Base-by-base conservation (phyloP, 768 basidiomycete species). In the Hysterangium stoloniferum region DNA sequence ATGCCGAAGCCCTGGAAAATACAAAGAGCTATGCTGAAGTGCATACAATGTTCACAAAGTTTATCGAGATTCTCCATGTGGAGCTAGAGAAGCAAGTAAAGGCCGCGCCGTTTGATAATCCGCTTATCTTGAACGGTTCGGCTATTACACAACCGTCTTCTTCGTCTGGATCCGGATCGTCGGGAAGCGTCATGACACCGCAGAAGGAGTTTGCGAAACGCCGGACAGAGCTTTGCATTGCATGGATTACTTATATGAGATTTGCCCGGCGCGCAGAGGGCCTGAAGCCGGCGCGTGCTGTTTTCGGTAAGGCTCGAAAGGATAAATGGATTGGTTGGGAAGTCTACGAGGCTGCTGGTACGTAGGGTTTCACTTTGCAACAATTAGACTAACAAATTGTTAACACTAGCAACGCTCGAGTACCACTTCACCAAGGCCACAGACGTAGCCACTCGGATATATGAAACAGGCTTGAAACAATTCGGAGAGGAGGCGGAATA, bases 331-430 rank as follows among this genome's bases (percentile, higher is more conserved):
- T 77, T 1, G 75, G 88, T 13, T 98, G 96, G 96, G 86, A 94
- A 60, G 86, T 91, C 0, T 95, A 84, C 59, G 94, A 98, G 64
- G 86, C 93, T 36, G 83, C 89, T 48, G 93, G 93, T 94, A 55
- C 31, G 73, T 62, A 44, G 32, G 48, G n/a, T 8, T 17, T 28
- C 3, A 24, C 8, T 19, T 25, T 25, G 38, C 37, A 6, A 19
- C 7, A 4, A n/a, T n/a, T n/a, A n/a, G n/a, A n/a, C n/a, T n/a
- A 24, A 41, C 28, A 31, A 35, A 8, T 47, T 64, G 15, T 51
- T 15, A 25, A 19, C 1, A 31, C 40, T 61, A 93, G 96, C 96
- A 0, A 63, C 94, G 58, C 88, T 95, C 80, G 96, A 98, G 64
- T 96, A 96, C 61, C 92, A 96, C 63, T 78, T 78, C 61, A 88